Base-by-base conservation (phyloP, 164 flowering plant genomes). In the Liriodendron chinense region DNA sequence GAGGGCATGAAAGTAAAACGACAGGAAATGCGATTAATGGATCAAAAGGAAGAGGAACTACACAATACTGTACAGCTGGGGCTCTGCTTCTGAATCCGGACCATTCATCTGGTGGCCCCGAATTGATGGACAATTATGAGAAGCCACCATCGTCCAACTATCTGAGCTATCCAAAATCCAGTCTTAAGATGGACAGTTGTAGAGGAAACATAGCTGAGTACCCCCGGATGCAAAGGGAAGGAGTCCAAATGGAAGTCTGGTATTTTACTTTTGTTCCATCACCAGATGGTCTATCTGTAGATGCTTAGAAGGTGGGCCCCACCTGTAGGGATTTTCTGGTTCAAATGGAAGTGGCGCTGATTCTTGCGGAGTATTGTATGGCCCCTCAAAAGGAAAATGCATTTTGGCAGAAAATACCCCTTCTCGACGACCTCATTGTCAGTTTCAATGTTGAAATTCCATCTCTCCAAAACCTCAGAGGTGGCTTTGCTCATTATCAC, bases 401-500 rank as follows among this genome's bases (percentile, higher is more conserved):
- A 3, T 48, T 25, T 21, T 48, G 24, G 20, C 47, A 12, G 9
- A 59, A 14, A 67, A 53, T 85, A 96, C 98, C 98, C 93, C 53
- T 89, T 89, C 67, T 91, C 94, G 21, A 96, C 91, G 16, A 92
- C 98, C 74, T 94, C 98, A 5, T 77, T 78, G 63, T 93, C 98
- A 0, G 98, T 96, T 81, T 94, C 97, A 47, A 96, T 89, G 81
- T 93, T 91, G 83, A 94, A 83, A 77, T 83, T 81, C 98, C 98
- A 96, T 80, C 99, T 90, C 87, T 94, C 98, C 47, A 93, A 53
- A 3, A 96, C 99, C 74, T 96, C 98, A 68, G 82, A 78, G 22
- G 88, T 81, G 13, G 92, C 86, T 79, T 93, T 96, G 81, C 96
- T 94, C 98, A 94, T 94, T 75, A 94, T 90, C 68, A 96, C 98